Conservation (phyloP, 129 eudicot genomes). For the Erigeron canadensis region DNA sequence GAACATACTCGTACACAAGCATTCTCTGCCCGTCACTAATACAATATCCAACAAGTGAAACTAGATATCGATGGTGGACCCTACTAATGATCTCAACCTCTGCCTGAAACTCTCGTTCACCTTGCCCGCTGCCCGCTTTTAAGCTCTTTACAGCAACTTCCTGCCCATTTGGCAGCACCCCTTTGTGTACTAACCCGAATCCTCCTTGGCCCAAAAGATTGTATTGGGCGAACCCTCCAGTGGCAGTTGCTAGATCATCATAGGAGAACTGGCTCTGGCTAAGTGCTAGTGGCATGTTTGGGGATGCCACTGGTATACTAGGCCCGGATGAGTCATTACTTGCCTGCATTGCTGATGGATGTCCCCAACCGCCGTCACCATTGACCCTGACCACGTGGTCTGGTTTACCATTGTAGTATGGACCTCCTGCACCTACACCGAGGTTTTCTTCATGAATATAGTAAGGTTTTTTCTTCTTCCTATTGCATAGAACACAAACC, state of each 20-base stretch:
- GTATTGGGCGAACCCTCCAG: conserved; percentile 48
- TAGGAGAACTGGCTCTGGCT: conserved; percentile 55
- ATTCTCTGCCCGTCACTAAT: conserved; percentile 56
- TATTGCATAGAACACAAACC: conserved; percentile 36
- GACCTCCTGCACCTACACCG: conserved; percentile 35
- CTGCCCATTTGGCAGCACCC: conserved; percentile 56
- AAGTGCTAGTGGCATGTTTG: conserved; percentile 39
- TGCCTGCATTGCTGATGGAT: conserved; percentile 18
- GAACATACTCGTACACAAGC: conserved; percentile 70
- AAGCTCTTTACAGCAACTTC: conserved; percentile 70
- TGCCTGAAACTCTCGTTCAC: conserved; percentile 72
- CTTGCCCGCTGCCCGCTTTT: conserved; percentile 80
- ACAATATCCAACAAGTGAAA: conserved; percentile 72
- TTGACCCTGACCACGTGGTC: conserved; percentile 49
- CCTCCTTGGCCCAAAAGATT: conserved; percentile 73
- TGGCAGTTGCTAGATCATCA: conserved; percentile 61
- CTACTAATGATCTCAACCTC: conserved; percentile 78
- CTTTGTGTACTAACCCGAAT: conserved; percentile 67
- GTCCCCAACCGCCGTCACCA: conserved; percentile 36
- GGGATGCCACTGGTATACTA: conserved; percentile 22
- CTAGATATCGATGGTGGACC: conserved; percentile 79
- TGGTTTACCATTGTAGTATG: conserved; percentile 35
- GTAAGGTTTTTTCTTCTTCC: conserved; percentile 46
- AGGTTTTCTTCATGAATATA: conserved; percentile 38
- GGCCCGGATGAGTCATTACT: conserved; percentile 32